phyloP scores from a whole-genome alignment of 2,329 filamentous ascomycete genomes.

The Plenodomus tracheiphilus region DNA sequence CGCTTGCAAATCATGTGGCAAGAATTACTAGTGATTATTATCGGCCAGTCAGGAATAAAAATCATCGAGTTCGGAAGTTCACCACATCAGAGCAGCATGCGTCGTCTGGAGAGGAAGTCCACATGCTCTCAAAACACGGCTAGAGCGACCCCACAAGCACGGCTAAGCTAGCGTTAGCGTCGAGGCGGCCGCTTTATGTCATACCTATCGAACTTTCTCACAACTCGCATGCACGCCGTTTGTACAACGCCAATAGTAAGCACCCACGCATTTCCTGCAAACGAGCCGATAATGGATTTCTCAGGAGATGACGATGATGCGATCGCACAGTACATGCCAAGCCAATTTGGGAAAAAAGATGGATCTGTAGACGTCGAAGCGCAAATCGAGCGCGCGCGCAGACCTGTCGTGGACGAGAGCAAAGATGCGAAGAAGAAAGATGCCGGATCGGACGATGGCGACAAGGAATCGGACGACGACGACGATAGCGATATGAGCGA shows the following conservation, averaged over 20 bases:
- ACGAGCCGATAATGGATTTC: constrained; percentile 25
- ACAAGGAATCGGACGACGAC: constrained; percentile 44
- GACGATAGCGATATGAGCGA: constrained; percentile 63
- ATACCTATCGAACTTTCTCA: not conserved
- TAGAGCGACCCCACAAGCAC: not conserved
- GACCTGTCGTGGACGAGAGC: constrained; percentile 52
- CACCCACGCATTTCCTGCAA: not conserved
- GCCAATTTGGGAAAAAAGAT: constrained; percentile 81
- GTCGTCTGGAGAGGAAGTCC: not conserved
- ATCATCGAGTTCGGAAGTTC: no score
- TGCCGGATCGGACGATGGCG: constrained; percentile 33
- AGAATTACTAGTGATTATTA: no score
- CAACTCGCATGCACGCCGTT: not conserved
- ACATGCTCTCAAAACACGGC: not conserved
- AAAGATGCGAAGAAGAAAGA: constrained; percentile 33
- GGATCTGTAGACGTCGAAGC: constrained; percentile 73
- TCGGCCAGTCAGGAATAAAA: no score
- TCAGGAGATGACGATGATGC: constrained; percentile 61
- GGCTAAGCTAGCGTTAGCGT: not conserved
- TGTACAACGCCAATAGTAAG: not conserved
- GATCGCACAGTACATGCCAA: constrained; percentile 76
- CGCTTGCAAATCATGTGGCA: no score
- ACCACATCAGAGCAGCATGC: not conserved
- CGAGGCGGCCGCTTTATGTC: not conserved
- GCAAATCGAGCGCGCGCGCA: constrained; percentile 79